phyloP scores from a whole-genome alignment of 805 yeast genomes.

The Pichia scutulata region DNA sequence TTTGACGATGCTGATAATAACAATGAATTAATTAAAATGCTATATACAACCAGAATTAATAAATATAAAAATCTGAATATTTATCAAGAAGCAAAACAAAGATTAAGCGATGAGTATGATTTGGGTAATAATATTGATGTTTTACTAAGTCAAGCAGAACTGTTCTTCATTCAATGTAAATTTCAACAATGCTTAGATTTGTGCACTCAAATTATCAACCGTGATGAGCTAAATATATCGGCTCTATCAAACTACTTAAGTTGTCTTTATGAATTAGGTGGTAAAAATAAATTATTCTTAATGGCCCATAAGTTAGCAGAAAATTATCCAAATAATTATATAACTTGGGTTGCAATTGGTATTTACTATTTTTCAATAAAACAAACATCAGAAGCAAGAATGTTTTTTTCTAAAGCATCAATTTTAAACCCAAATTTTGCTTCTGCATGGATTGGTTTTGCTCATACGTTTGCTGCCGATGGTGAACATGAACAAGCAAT shows the following conservation, averaged over 20 bases:
- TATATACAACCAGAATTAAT: constrained; percentile 71
- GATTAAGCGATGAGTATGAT: constrained; percentile 64
- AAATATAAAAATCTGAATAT: constrained; percentile 56
- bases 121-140: constrained; percentile 66
- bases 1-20: constrained; percentile 73
- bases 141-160: constrained; percentile 59
- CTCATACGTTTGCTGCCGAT: constrained; percentile 94
- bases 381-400: constrained; percentile 74
- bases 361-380: constrained; percentile 73
- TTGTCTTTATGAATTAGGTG: constrained; percentile 78
- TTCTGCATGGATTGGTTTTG: constrained; percentile 97
- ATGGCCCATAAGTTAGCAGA: constrained; percentile 83
- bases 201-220: constrained; percentile 53
- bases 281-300: constrained; percentile 69
- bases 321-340: constrained; percentile 67
- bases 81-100: constrained; percentile 57
- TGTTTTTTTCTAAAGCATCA: constrained; percentile 83
- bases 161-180: constrained; percentile 64
- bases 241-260: constrained; percentile 74
- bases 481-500: constrained; percentile 99
- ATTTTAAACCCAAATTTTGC: constrained; percentile 83
- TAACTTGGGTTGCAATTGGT: constrained; percentile 91
- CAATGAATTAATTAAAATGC: constrained; percentile 65
- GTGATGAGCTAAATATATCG: constrained; percentile 65
- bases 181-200: constrained; percentile 67